These are phyloP conservation scores for Penicillium paneum DNA, from an alignment of 2,329 filamentous ascomycete genomes.

Conservation along the genomic window DNA sequence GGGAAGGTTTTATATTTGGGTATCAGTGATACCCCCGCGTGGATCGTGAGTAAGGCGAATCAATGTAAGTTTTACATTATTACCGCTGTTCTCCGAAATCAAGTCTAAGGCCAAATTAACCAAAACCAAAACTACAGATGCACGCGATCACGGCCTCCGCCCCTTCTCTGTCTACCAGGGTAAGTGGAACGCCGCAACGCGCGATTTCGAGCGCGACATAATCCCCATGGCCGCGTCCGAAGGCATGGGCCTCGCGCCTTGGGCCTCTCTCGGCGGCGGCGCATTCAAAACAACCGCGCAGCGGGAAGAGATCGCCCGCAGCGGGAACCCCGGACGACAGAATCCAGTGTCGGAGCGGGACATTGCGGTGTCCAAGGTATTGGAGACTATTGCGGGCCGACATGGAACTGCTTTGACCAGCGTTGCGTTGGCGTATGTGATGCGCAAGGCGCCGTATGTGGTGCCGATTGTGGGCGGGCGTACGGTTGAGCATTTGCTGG, in stretches of 20 bases:
- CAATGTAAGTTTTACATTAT: slow-evolving; percentile 45
- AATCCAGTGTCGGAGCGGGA: slow-evolving; percentile 14
- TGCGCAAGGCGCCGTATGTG: slow-evolving; percentile 53
- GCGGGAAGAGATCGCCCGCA: slow-evolving; percentile 29
- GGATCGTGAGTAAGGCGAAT: slow-evolving; percentile 64
- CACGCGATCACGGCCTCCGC: slow-evolving; percentile 65
- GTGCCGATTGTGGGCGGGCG: slow-evolving; percentile 54
- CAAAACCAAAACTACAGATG: slow-evolving; percentile 43
- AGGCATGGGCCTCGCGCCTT: slow-evolving; percentile 60
- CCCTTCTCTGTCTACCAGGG: slow-evolving; percentile 70
- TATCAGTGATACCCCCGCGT: slow-evolving; percentile 66
- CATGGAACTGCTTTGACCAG: slow-evolving; percentile 19
- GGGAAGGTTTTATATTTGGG: slow-evolving; percentile 68
- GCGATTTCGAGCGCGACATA: slow-evolving; percentile 68
- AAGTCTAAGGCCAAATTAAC: background rate
- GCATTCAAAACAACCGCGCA: slow-evolving; percentile 46
- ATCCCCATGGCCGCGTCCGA: slow-evolving; percentile 62
- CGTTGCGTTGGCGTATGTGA: slow-evolving; percentile 51
- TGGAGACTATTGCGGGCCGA: slow-evolving; percentile 18
- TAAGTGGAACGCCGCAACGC: slow-evolving; percentile 57
- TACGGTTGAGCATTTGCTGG: slow-evolving; percentile 52
- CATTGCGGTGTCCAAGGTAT: slow-evolving; percentile 19
- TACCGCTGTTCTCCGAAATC: too few species aligned
- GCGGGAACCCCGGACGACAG: slow-evolving; percentile 28
- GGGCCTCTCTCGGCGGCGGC: slow-evolving; percentile 52